Base-by-base conservation (phyloP, 139 green algal genomes). In the Chlamydomonas schloesseri region DNA sequence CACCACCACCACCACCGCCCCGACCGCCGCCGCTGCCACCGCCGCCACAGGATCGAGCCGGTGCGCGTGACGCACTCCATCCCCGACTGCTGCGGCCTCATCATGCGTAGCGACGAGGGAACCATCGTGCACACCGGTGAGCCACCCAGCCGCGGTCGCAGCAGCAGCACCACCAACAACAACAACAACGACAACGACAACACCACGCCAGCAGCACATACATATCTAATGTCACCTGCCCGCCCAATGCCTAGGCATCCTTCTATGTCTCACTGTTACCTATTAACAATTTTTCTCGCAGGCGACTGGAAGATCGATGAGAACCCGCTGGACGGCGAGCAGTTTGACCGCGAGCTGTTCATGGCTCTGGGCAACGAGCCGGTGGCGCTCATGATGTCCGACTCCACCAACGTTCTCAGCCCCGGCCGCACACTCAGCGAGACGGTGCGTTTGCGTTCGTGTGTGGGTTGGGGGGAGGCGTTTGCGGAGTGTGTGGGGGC, bases 241-340 rank as follows among this genome's bases (percentile, higher is more conserved):
- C n/a, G n/a, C n/a, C n/a, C n/a, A n/a, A n/a, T n/a, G n/a, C n/a
- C n/a, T n/a, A n/a, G n/a, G n/a, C n/a, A n/a, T n/a, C n/a, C n/a
- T n/a, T n/a, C n/a, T n/a, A n/a, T n/a, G n/a, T 50, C 42, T 50
- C 42, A 50, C 42, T 50, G 42, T n/a, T n/a, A n/a, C n/a, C n/a
- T n/a, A n/a, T n/a, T n/a, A n/a, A n/a, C n/a, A n/a, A n/a, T n/a
- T n/a, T n/a, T n/a, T n/a, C n/a, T 5, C 1, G 26, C 93, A 73
- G 96, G 97, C 20, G 97, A 99, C 92, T 99, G 96, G 97, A 98
- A 99, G 94, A 99, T 99, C 53, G 98, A 99, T 73, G 98, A 99
- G 90, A 92, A 95, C 55, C 98, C 98, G 0, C 67, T 98, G 18
- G 98, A 99, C 88, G 97, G 96, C 0, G 73, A 98, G 73, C 36